Base-by-base conservation (phyloP, 176 grass and related monocot genomes). In the Hordeum marinum region DNA sequence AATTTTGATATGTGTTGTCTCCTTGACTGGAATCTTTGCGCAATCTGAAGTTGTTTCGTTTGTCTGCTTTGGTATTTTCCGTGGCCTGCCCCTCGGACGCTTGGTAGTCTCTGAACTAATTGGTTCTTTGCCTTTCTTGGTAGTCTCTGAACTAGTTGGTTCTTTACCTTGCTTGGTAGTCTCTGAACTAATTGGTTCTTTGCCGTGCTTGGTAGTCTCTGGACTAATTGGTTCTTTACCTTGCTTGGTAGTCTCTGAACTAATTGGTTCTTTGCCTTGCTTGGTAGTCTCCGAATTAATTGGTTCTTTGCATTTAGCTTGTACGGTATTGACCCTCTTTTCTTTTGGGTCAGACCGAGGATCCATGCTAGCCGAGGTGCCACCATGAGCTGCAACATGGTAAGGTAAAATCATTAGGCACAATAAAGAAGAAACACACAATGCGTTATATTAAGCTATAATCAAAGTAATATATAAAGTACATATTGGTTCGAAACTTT, bases 31-130 rank as follows among this genome's bases (percentile, higher is more conserved):
- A 80, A 24, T 63, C 31, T 63, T 76, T 20, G 67, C 42, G 72
- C 6, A 20, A 63, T 78, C 42, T 34, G 59, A 78, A 72, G 13
- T 20, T 50, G 21, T 66, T 80, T 62, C 20, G 2, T 55, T 63
- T 29, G 41, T 63, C 60, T 71, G 86, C 45, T 79, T 88, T 24
- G 72, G 59, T 60, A 68, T 66, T 85, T 74, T 85, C 69, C 37
- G 66, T 39, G 86, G 81, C 32, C 80, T 92, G 26, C 78, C 82
- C 76, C 46, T 80, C 55, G 20, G 63, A 54, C 12, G 48, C 6
- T 57, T 57, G 54, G 54, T 57, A 57, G 7, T 57, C 46, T 40
- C 39, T 40, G 39, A 40, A 40, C 39, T 40, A 40, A 40, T 40
- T 40, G 8, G 7, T 1, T 40, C 39, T 8, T 40, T 40, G 39